Percentiles rank a stretch among this genome's conserved stretches.
phyloP scores from a whole-genome alignment of 2,329 filamentous ascomycete genomes.

The Aspergillus alliaceus region DNA sequence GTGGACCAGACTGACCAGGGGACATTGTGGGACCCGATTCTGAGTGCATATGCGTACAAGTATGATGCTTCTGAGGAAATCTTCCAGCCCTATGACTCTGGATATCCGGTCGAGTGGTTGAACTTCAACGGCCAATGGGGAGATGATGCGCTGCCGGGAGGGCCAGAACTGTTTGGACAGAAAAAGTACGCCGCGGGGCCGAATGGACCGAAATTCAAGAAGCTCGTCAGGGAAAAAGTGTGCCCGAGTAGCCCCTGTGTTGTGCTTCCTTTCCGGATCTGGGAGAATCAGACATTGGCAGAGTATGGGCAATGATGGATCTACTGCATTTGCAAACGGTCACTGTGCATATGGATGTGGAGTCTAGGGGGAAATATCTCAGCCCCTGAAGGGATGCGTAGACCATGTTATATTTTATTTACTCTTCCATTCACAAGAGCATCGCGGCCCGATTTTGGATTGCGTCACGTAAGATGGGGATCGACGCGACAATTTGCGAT shows the following conservation, averaged over 20 bases:
- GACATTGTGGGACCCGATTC: slow-evolving; percentile 60
- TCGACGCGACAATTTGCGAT: background rate
- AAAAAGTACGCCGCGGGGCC: slow-evolving; percentile 60
- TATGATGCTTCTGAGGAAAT: slow-evolving; percentile 45
- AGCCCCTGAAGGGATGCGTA: background rate
- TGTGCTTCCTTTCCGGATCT: slow-evolving; percentile 38
- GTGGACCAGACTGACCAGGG: slow-evolving; percentile 58
- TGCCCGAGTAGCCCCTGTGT: slow-evolving; percentile 56
- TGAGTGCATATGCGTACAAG: slow-evolving; percentile 57
- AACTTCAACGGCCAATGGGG: slow-evolving; percentile 62
- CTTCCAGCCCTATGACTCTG: slow-evolving; percentile 50
- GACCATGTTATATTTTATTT: background rate
- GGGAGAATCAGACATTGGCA: slow-evolving; percentile 6
- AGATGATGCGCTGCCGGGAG: slow-evolving; percentile 56
- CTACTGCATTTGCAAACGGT: background rate
- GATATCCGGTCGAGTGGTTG: slow-evolving; percentile 55
- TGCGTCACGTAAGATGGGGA: background rate
- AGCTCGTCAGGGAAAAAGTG: slow-evolving; percentile 55
- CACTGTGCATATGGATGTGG: background rate
- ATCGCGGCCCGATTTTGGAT: background rate
- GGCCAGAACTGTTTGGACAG: slow-evolving; percentile 54
- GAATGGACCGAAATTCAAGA: slow-evolving; percentile 62
- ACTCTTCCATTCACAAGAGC: background rate
- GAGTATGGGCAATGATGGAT: background rate
- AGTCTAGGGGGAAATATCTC: no score